Percentiles rank a stretch among this genome's conserved stretches.
Evolutionary conservation across 805 yeast genomes (phyloP).

Genomic region (Jamesozyma piceae): DNA sequence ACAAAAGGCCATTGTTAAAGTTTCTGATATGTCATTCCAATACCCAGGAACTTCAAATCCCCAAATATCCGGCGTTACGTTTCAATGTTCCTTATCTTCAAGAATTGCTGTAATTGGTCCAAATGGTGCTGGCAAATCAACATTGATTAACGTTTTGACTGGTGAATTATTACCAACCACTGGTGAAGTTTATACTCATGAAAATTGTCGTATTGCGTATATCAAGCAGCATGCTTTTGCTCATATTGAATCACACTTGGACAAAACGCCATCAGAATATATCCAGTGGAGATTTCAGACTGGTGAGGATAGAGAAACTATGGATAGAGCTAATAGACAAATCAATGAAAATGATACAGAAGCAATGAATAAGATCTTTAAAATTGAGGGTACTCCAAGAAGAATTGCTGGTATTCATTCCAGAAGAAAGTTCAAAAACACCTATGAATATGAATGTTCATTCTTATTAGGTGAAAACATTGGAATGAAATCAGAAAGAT

Average conservation of each 20-base stretch:
- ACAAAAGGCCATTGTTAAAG: slow-evolving; percentile 97
- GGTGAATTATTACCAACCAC: slow-evolving; percentile 95
- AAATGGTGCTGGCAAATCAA: slow-evolving; percentile 99
- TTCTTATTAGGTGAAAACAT: slow-evolving; percentile 92
- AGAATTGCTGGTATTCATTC: slow-evolving; percentile 85
- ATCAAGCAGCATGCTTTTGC: slow-evolving; percentile 98
- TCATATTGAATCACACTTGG: slow-evolving; percentile 92
- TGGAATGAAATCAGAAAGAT: slow-evolving; percentile 94
- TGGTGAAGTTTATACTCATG: slow-evolving; percentile 98
- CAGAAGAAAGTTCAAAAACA: slow-evolving; percentile 98
- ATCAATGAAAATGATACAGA: slow-evolving; percentile 89
- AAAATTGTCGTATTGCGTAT: slow-evolving; percentile 97
- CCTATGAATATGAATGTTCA: slow-evolving; percentile 96
- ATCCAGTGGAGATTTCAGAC: slow-evolving; percentile 99
- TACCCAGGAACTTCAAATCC: slow-evolving; percentile 95
- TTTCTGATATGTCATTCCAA: slow-evolving; percentile 90
- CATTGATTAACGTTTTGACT: slow-evolving; percentile 91
- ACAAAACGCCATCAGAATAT: slow-evolving; percentile 97
- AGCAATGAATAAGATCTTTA: slow-evolving; percentile 96
- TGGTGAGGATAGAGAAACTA: slow-evolving; percentile 99
- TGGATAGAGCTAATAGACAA: slow-evolving; percentile 98
- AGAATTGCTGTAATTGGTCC: slow-evolving; percentile 99
- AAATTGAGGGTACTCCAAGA: slow-evolving; percentile 93
- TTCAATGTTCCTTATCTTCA: slow-evolving; percentile 95
- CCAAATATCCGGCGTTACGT: slow-evolving; percentile 75